Percentiles rank a stretch among this genome's conserved stretches.
Evolutionary conservation across 2,329 filamentous ascomycete genomes (phyloP).

Genomic region (Phaeomoniella chlamydospora): DNA sequence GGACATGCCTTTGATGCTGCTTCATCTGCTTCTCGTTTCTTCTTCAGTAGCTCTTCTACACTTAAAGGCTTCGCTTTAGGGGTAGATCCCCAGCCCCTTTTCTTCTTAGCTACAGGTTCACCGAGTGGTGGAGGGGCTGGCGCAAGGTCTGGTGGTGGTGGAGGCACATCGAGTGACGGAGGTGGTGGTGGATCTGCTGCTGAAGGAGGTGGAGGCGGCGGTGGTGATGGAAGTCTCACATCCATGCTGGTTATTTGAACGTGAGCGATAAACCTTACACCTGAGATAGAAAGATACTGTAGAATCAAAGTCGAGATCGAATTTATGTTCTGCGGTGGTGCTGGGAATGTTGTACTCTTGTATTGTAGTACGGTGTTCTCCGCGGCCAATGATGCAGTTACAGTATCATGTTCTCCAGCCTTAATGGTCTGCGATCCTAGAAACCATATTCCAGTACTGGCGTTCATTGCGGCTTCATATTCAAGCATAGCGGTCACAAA

Average conservation of each 20-base stretch:
- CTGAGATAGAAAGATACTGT: no score
- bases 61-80: conserved; percentile 45
- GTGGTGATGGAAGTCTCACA: conserved; percentile 15
- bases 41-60: conserved; percentile 70
- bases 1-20: conserved; percentile 56
- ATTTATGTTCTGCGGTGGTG: no score
- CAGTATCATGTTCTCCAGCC: no score
- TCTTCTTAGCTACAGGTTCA: conserved; percentile 37
- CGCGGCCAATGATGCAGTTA: background rate
- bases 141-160: conserved; percentile 18
- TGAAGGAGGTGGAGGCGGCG: conserved; percentile 24
- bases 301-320: no score
- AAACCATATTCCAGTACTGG: no score
- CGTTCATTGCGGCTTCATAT: no score
- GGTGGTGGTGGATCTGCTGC: conserved; percentile 25
- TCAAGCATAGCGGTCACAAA: no score
- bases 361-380: background rate
- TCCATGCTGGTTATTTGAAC: background rate
- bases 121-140: conserved; percentile 26
- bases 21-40: conserved; percentile 75
- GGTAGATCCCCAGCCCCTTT: conserved; percentile 34
- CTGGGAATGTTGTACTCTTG: no score
- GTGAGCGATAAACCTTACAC: no score
- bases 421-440: no score
- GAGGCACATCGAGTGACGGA: conserved; percentile 18